Evolutionary conservation across 257 asterid species (phyloP).

Genomic region (Nicotiana knightiana): DNA sequence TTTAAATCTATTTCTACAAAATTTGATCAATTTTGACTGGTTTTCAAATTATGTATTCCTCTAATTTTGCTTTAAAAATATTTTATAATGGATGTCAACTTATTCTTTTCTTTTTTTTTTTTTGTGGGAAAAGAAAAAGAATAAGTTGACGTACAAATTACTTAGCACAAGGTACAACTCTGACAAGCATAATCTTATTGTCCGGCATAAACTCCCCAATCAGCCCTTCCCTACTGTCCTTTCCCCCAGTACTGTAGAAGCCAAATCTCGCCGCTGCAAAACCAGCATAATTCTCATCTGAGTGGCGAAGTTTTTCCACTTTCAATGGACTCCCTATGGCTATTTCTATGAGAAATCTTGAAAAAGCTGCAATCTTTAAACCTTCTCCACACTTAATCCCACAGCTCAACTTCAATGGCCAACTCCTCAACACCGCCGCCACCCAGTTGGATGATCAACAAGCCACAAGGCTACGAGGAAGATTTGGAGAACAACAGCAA

Average conservation of each 20-base stretch:
- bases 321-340: constrained; percentile 37
- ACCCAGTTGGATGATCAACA: constrained; percentile 24
- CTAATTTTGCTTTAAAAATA: not conserved
- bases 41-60: not conserved
- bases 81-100: too few species aligned
- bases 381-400: not conserved
- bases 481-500: constrained; percentile 42
- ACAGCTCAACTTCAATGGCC: constrained; percentile 36
- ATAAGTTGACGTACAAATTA: not conserved
- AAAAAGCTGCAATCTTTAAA: constrained; percentile 13
- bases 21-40: not conserved
- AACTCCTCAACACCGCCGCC: constrained; percentile 30
- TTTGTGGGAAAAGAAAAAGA: too few species aligned
- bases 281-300: not conserved
- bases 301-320: not conserved
- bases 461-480: constrained; percentile 26
- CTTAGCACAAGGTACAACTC: not conserved
- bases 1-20: not conserved
- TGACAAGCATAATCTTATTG: not conserved
- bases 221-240: not conserved
- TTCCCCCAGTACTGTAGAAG: not conserved
- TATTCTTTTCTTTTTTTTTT: too few species aligned
- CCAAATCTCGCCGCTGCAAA: not conserved
- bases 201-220: not conserved
- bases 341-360: constrained; percentile 20